Evolutionary conservation across 306 rosid genomes (phyloP), one percentile per base, ranked within the genome.

Genomic region (Lablab purpureus): DNA sequence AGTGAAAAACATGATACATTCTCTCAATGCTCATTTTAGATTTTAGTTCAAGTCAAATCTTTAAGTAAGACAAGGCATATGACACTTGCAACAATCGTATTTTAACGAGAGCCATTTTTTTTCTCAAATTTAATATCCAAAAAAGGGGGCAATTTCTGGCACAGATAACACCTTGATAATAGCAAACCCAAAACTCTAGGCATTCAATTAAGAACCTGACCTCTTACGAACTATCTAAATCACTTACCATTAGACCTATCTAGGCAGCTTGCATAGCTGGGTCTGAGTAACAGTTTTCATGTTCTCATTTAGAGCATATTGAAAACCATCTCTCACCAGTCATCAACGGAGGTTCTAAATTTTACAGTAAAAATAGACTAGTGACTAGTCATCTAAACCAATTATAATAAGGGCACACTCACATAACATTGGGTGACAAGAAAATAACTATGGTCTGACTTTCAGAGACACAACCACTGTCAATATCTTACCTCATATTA

Each of bases 371-470:
- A 69, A 79, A 25, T 54, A 37, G 45, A 54, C 69, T 10, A 28
- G 41, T 54, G 25, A 45, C 54, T 11, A 32, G 51, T 54, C 27
- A 66, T 30, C 59, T 15, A 40, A n/a, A 46, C 32, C 36, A 54
- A 66, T 30, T 66, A 43, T 10, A 66, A 54, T 2, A 15, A 49
- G 32, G 64, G 5, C 22, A 68, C 47, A 69, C 47, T 67, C 34
- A 36, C 46, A 10, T 45, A 46, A 34, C 5, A 76, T 7, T 49
- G 41, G 49, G 62, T 66, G 45, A 60, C 6, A 47, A 68, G 74
- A 66, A 55, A 67, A 81, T 37, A 64, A 32, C 21, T 68, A 58
- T 21, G 67, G 72, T 67, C 46, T 34, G 27, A 58, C n/a, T 37
- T 68, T 13, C 14, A 2, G 47, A 41, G 15, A 10, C 47, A 7